Percentiles rank a stretch among this genome's conserved stretches.
phyloP scores from a whole-genome alignment of 257 asterid species.

The Eucommia ulmoides region DNA sequence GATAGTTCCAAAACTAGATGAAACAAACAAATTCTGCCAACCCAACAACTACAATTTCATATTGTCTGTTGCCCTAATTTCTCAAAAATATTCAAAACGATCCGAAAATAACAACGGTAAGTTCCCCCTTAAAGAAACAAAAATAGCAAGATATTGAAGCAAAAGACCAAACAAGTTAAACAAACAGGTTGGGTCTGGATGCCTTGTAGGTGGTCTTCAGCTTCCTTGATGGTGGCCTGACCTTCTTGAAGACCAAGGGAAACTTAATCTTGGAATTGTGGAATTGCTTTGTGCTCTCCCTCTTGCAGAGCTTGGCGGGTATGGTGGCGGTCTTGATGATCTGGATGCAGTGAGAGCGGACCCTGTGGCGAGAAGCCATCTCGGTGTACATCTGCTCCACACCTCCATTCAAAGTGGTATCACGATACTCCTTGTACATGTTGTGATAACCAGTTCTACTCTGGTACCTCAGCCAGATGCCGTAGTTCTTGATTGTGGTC shows the following conservation, averaged over 20 bases:
- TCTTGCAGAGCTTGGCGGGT: not conserved
- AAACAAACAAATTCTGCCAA: too few species aligned
- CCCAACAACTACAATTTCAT: too few species aligned
- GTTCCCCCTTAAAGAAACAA: too few species aligned
- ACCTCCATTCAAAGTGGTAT: not conserved
- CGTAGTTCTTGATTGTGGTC: not conserved
- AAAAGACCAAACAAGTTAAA: not conserved
- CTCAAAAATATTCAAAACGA: too few species aligned
- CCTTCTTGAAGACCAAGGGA: not conserved
- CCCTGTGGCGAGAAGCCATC: conserved; percentile 2
- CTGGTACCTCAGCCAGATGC: not conserved
- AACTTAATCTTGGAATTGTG: not conserved
- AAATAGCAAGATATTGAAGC: too few species aligned
- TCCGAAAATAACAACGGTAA: too few species aligned
- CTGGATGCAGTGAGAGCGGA: not conserved
- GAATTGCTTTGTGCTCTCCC: conserved; percentile 1
- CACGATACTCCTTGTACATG: not conserved
- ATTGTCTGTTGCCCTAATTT: too few species aligned
- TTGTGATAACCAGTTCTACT: not conserved
- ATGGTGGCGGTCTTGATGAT: not conserved
- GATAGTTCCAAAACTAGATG: too few species aligned
- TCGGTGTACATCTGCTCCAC: conserved; percentile 2
- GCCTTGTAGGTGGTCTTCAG: conserved; percentile 1
- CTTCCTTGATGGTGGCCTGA: conserved; percentile 1
- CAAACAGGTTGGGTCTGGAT: conserved; percentile 3